phyloP scores from a whole-genome alignment of 768 basidiomycete genomes.

The Nevesoporus exiguus region DNA sequence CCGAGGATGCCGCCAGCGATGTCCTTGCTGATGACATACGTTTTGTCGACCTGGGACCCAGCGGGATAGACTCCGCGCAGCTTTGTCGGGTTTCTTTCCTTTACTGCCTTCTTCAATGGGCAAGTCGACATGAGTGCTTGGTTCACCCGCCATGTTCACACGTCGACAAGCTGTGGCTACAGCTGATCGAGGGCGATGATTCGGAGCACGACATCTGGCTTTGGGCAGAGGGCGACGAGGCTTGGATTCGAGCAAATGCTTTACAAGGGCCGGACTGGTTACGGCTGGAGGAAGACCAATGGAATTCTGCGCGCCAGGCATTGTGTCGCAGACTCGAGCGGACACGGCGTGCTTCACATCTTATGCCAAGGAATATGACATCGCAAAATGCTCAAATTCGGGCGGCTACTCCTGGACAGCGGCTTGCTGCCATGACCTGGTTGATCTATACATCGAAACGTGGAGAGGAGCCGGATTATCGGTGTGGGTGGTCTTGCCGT shows the following conservation, averaged over 20 bases:
- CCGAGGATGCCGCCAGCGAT: neutral
- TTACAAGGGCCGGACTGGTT: neutral
- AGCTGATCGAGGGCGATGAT: neutral
- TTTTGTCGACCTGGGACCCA: neutral
- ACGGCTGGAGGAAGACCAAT: neutral
- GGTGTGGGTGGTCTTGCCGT: neutral
- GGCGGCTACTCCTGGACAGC: neutral
- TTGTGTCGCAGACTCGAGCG: neutral
- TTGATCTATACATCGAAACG: neutral
- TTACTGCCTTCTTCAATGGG: neutral
- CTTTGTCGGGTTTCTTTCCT: neutral
- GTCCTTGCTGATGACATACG: neutral
- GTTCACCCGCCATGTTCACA: neutral
- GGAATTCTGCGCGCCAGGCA: neutral
- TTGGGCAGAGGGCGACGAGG: neutral
- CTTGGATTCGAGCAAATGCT: constrained; percentile 1
- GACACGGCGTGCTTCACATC: neutral
- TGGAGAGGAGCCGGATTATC: neutral
- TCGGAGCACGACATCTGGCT: constrained; percentile 1
- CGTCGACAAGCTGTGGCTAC: neutral
- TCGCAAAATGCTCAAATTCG: neutral
- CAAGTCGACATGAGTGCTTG: neutral
- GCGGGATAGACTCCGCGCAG: neutral
- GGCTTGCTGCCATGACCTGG: neutral
- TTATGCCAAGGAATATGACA: neutral